Base-by-base conservation (phyloP, 352 stramenopile genomes). In the Globisporangium barbulae region DNA sequence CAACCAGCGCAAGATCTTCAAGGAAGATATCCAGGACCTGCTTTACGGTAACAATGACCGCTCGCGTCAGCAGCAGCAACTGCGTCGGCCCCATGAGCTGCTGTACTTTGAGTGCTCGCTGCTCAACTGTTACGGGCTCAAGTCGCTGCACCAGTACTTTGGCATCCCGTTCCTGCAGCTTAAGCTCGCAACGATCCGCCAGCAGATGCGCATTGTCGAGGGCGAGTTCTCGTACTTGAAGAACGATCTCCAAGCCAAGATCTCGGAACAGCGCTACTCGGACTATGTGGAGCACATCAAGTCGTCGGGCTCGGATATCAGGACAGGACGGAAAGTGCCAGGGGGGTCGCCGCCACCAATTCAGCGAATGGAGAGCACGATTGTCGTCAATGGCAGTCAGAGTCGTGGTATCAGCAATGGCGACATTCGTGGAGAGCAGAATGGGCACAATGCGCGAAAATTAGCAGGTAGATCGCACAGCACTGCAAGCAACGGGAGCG, bases 31-130 rank as follows among this genome's bases (percentile, higher is more conserved):
- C 45, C 72, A 93, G 53, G 68, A 88, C 37, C 49, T 96, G 53
- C 70, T 94, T 8, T 92, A 90, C 57, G 73, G 73, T 13, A 74
- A 62, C 30, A 77, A 53, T 19, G 69, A 78, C 41, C 66, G 67
- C 30, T 64, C 68, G 15, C 62, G 76, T 12, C 70, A 77, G 28
- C 59, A 68, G 15, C 69, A 75, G 55, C 61, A 70, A 35, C 73
- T 79, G 63, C 76, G 73, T 25, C 72, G 81, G 2, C 83, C 84
- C 1, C 62, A 65, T 3, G 87, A 96, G 55, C 63, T 91, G 60
- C 66, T 93, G 31, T 93, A 93, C 65, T 94, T 96, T 53, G 86
- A 95, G 64, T 93, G 84, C 56, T 94, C 81, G 39, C 64, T 95
- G 61, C 62, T 83, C 25, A 91, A 94, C 67, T 96, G 88, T 65